Conservation (phyloP, 345 rosid genomes). For the Physaria fendleri region DNA sequence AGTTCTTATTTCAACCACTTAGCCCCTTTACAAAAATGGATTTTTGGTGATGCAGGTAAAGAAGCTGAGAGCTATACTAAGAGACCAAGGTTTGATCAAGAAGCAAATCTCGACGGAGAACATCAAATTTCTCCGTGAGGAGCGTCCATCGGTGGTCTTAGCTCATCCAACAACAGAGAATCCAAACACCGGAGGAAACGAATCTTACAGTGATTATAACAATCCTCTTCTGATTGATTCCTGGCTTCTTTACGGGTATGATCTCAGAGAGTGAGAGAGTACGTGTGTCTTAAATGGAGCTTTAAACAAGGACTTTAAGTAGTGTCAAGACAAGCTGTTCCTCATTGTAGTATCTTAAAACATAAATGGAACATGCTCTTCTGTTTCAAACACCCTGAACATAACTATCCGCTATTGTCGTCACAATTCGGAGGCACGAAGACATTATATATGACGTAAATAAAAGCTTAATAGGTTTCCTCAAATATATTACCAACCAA, state of each 20-base stretch:
- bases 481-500: background rate
- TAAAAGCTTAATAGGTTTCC: too few relatives aligned
- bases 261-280: background rate
- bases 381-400: background rate
- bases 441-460: too few relatives aligned
- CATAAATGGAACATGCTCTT: constrained; percentile 4
- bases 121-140: background rate
- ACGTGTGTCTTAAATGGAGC: background rate
- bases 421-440: too few relatives aligned
- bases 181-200: background rate
- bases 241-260: too few relatives aligned
- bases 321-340: constrained; percentile 15
- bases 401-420: too few relatives aligned
- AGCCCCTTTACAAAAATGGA: background rate
- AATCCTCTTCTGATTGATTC: constrained; percentile 17
- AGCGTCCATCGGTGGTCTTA: constrained; percentile 17
- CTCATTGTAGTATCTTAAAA: constrained; percentile 3
- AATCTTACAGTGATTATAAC: constrained; percentile 16
- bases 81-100: constrained; percentile 19
- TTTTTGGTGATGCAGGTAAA: constrained; percentile 19
- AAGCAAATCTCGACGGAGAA: background rate
- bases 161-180: constrained; percentile 20
- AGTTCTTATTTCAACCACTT: background rate
- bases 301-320: constrained; percentile 2
- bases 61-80: constrained; percentile 23